Percentiles rank a stretch among this genome's conserved stretches.
These are phyloP conservation scores for Hypoxylon sp. DNA, from an alignment of 2,329 filamentous ascomycete species.

Conservation along the genomic window DNA sequence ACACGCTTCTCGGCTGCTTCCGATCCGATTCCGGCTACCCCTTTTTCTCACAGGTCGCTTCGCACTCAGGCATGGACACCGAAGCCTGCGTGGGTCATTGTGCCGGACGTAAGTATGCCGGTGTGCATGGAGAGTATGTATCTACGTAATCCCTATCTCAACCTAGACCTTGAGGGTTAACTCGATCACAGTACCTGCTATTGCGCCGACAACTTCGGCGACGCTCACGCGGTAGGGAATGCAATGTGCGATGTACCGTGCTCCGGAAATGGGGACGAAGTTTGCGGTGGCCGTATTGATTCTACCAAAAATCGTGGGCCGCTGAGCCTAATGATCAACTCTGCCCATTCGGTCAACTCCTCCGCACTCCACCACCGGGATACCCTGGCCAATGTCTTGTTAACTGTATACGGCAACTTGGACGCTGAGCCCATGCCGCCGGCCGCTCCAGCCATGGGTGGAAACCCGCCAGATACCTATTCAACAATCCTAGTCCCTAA, in stretches of 20 bases:
- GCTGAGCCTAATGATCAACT: constrained; percentile 13
- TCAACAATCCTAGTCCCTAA: not conserved
- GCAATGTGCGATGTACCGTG: constrained; percentile 58
- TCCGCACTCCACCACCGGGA: constrained; percentile 49
- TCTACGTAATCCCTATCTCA: not conserved
- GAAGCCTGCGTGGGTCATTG: constrained; percentile 59
- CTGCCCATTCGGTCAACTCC: constrained; percentile 20
- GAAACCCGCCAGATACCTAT: constrained; percentile 22
- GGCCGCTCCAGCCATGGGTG: constrained; percentile 55
- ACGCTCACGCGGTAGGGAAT: constrained; percentile 57
- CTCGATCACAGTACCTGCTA: constrained; percentile 57
- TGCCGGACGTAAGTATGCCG: constrained; percentile 56
- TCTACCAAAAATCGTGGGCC: constrained; percentile 3
- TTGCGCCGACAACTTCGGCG: constrained; percentile 60
- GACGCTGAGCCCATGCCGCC: constrained; percentile 50
- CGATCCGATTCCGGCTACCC: constrained; percentile 56
- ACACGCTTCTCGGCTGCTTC: constrained; percentile 58
- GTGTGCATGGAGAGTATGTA: constrained; percentile 56
- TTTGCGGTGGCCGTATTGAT: constrained; percentile 60
- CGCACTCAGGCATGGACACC: constrained; percentile 58
- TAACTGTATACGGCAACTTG: constrained; percentile 62
- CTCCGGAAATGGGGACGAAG: constrained; percentile 58
- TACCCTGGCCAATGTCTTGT: constrained; percentile 53
- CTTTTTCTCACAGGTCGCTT: constrained; percentile 54
- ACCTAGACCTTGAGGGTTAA: constrained; percentile 1